Percentiles rank a stretch among this genome's conserved stretches.
phyloP scores from a whole-genome alignment of 371 early-diverging fungal species.

The Parasitella parasitica region DNA sequence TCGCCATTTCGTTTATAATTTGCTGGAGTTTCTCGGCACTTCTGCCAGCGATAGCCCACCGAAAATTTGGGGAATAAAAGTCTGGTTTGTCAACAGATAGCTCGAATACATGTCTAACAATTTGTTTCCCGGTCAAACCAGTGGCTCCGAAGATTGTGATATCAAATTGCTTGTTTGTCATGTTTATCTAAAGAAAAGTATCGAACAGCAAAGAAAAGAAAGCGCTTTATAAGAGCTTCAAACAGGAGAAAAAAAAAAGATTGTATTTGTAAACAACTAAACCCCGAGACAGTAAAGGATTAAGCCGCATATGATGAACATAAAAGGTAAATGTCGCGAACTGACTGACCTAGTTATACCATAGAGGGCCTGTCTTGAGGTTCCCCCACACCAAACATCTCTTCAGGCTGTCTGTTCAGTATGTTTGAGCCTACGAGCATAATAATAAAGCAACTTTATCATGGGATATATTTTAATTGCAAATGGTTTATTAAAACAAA shows the following conservation, averaged over 20 bases:
- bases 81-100: conserved; percentile 20
- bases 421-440: too few species aligned
- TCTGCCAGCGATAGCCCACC: conserved; percentile 75
- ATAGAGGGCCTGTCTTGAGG: too few species aligned
- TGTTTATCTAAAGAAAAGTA: neutral
- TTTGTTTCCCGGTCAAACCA: conserved; percentile 82
- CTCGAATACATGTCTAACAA: conserved; percentile 65
- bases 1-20: conserved; percentile 17
- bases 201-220: neutral
- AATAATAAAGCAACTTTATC: too few species aligned
- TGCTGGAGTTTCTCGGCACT: conserved; percentile 46
- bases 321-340: too few species aligned
- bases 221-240: neutral
- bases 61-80: conserved; percentile 25
- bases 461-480: neutral
- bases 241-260: too few species aligned
- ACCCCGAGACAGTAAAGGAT: too few species aligned
- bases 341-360: too few species aligned
- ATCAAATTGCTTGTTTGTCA: conserved; percentile 28
- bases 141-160: conserved; percentile 85
- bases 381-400: too few species aligned
- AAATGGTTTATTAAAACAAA: neutral
- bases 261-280: neutral
- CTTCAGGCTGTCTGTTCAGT: too few species aligned
- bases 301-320: too few species aligned